Evolutionary conservation across 352 stramenopile species (phyloP).

Genomic region (Phytophthora parvispora): DNA sequence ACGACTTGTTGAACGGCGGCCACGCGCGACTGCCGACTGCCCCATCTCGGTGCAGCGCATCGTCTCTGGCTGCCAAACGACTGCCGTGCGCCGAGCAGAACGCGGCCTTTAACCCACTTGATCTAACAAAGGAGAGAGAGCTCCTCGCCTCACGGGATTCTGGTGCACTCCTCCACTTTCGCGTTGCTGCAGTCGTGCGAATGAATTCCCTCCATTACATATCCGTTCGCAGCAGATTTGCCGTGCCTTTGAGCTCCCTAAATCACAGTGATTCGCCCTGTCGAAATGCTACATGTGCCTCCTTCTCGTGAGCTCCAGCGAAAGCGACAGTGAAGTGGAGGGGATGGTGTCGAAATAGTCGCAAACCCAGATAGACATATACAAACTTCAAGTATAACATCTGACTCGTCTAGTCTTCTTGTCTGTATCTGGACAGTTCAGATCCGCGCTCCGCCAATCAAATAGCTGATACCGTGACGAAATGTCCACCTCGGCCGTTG

Average conservation of each 20-base stretch:
- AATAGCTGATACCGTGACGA: slow-evolving; percentile 15
- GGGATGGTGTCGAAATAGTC: slow-evolving; percentile 9
- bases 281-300: too few relatives aligned
- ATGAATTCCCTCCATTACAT: slow-evolving; percentile 10
- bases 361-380: slow-evolving; percentile 13
- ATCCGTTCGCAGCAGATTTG: slow-evolving; percentile 13
- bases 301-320: not conserved
- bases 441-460: not conserved
- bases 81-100: slow-evolving; percentile 8
- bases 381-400: slow-evolving; percentile 17
- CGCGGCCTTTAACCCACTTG: slow-evolving; percentile 3
- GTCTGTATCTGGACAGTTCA: slow-evolving; percentile 1
- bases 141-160: not conserved
- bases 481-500: not conserved
- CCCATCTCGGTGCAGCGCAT: slow-evolving; percentile 17
- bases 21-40: not conserved
- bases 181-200: not conserved
- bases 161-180: not conserved
- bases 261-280: too few relatives aligned
- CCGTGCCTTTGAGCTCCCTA: not conserved
- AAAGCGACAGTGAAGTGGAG: not conserved
- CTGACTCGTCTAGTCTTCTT: slow-evolving; percentile 7
- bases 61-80: slow-evolving; percentile 19
- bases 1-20: not conserved
- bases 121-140: not conserved